Evolutionary conservation across 768 basidiomycete species (phyloP), one percentile per base, ranked within the genome.

Genomic region (Pisolithus orientalis): DNA sequence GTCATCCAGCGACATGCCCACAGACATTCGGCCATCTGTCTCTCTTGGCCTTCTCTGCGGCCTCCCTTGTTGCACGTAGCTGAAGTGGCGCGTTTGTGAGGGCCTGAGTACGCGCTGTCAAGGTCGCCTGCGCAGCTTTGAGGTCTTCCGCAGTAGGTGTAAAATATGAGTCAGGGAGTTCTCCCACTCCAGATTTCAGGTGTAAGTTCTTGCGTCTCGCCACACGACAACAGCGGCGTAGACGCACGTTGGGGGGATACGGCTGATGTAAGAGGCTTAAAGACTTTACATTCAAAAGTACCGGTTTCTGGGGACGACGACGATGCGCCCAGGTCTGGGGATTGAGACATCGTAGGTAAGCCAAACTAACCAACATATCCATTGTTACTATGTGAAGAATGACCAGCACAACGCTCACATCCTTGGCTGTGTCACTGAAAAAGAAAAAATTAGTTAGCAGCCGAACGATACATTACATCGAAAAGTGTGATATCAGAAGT

Each of bases 101-200:
- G 1, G 83, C 73, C 34, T 81, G 77, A 2, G 80, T 80, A 1
- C 85, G 78, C 5, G 84, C 80, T 8, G 74, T 66, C 42, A 91
- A 72, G 17, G 78, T 75, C 3, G 76, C 72, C 65, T 90, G 90
- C 4, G 84, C 82, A 3, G 76, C 77, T 60, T 78, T 81, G 53
- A 93, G 70, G 62, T 93, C 90, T 6, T 83, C 75, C 14, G 80
- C 58, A 10, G 84, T 89, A 3, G 85, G 87, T 6, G 74, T 78
- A 61, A 90, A 90, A 64, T 85, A 89, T 3, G 80, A 78, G 57
- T 91, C 89, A 2, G 89, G 80, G 11, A 90, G 66, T 16, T 78
- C 72, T 49, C 69, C 75, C 79, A 65, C 57, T 68, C 57, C 31
- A 57, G 11, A 29, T 37, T 31, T 31, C 1, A 8, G 28, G 6